phyloP scores from a whole-genome alignment of 148 eudicot species.

The Chenopodium formosanum region DNA sequence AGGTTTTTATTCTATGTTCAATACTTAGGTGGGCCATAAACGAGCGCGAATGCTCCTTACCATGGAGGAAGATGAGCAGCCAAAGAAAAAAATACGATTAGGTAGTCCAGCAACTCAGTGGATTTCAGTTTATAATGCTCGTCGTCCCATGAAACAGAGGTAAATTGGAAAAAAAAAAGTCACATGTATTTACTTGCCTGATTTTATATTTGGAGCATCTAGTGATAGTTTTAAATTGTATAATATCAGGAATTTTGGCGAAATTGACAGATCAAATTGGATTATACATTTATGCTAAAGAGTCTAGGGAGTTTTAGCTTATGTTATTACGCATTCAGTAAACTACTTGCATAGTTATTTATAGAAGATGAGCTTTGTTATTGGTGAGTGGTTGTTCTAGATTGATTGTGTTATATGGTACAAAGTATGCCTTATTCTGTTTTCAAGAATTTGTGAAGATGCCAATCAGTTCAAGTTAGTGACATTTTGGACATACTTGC shows the following conservation, averaged over 20 bases:
- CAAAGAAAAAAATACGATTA: slow-evolving; percentile 73
- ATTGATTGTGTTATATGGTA: no score
- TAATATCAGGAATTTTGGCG: neutral
- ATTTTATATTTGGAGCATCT: neutral
- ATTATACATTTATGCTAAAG: neutral
- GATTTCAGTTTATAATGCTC: slow-evolving; percentile 95
- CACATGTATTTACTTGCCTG: neutral
- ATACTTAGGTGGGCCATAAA: slow-evolving; percentile 76
- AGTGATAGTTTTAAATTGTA: no score
- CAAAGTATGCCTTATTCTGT: no score
- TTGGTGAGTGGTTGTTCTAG: neutral
- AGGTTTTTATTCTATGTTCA: slow-evolving; percentile 4
- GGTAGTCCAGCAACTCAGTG: slow-evolving; percentile 98
- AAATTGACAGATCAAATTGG: neutral
- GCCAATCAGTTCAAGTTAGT: no score
- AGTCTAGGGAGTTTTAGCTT: no score
- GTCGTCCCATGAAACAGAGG: slow-evolving; percentile 97
- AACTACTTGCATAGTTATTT: no score
- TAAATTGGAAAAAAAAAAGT: slow-evolving; percentile 19
- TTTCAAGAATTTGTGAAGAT: no score
- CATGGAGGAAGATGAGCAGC: slow-evolving; percentile 93
- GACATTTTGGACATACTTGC: no score
- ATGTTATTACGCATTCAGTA: no score
- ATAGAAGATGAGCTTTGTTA: neutral
- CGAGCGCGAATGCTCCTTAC: slow-evolving; percentile 78